Base-by-base conservation (phyloP, 768 basidiomycete species). In the Mycena capillaripes region DNA sequence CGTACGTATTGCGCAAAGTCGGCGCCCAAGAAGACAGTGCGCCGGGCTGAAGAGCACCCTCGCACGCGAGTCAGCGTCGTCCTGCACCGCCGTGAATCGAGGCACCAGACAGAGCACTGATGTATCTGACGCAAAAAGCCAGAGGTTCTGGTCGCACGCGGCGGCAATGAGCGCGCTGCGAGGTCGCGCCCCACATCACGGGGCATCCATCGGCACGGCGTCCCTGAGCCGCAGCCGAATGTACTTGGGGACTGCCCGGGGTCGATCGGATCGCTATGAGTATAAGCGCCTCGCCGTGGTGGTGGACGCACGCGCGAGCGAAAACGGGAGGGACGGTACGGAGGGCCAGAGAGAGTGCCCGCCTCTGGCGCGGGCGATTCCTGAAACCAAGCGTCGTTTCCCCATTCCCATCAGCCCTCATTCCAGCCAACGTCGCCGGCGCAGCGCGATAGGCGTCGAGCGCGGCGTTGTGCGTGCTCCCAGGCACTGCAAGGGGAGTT, bases 261-360 rank as follows among this genome's bases (percentile, higher is more conserved):
- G 23, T 57, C 32, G 7, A 57, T 57, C 56, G n/a, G 56, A 57
- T 57, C 56, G 56, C 56, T 34, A 57, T 57, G 56, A 57, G n/a
- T 12, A 57, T 57, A 23, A 57, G 56, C 56, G 34, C 56, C n/a
- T 57, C 56, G 56, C 56, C 34, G 34, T 34, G 56, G 56, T 23
- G 56, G 56, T 48, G 50, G 30, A 55, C 30, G 29, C 29, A 30
- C 17, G 30, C 53, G 53, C n/a, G 46, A 23, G 46, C n/a, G 46
- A 19, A 23, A 38, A 23, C 56, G 56, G 56, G 32, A 57, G 53
- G 30, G 8, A 56, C 56, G 21, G 56, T 8, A 56, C 56, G 34
- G 32, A 10, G 50, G 25, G 50, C 25, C 25, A 25, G 25, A 52
- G 50, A 52, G 25, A 36, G 36, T 38, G 14, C n/a, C n/a, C n/a